These are phyloP conservation scores for Centella asiatica DNA, from an alignment of 129 eudicot species.

Conservation along the genomic window DNA sequence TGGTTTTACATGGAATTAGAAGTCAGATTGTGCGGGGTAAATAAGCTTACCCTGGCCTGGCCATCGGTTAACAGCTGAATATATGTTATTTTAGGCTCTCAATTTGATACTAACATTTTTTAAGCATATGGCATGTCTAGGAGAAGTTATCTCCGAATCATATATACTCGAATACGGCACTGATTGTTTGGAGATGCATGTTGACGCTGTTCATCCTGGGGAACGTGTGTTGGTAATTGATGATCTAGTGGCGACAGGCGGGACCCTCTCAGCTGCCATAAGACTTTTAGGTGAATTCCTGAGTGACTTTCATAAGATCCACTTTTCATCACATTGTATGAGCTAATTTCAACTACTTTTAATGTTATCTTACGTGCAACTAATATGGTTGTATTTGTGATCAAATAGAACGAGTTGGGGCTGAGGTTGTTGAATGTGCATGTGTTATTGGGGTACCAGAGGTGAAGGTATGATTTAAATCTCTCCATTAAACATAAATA, in stretches of 20 bases:
- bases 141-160: constrained; percentile 71
- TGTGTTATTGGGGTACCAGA: constrained; percentile 56
- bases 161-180: constrained; percentile 85
- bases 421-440: constrained; percentile 50
- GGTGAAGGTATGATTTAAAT: constrained; percentile 28
- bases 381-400: background rate
- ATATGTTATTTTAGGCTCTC: too few species aligned
- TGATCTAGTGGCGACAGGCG: constrained; percentile 96
- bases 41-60: too few species aligned
- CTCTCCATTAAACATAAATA: too few species aligned
- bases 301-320: background rate
- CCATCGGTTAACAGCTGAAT: too few species aligned
- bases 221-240: constrained; percentile 81
- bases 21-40: too few species aligned
- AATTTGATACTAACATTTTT: background rate
- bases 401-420: constrained; percentile 41
- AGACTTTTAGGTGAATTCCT: constrained; percentile 66
- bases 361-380: background rate
- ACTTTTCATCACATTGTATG: background rate
- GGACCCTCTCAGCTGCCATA: constrained; percentile 83
- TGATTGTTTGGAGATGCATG: constrained; percentile 92
- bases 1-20: too few species aligned
- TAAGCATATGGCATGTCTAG: constrained; percentile 27
- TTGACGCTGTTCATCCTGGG: constrained; percentile 75
- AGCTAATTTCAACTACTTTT: background rate